Evolutionary conservation across 2,329 filamentous ascomycete genomes (phyloP).

Genomic region (Talaromyces sp.): DNA sequence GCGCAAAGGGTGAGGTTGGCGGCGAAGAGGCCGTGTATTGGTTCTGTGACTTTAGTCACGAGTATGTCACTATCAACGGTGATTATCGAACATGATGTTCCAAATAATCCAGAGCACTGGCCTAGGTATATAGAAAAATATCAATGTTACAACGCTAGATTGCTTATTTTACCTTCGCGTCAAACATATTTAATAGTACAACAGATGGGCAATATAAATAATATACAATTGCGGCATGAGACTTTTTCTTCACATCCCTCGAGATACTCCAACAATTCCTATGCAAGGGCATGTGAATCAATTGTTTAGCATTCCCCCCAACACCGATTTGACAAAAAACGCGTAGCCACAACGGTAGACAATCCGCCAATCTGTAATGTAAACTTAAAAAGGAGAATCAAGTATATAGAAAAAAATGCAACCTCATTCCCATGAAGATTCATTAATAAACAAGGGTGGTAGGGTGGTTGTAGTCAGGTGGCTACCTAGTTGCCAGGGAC

Average conservation of each 20-base stretch:
- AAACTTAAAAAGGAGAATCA: not conserved
- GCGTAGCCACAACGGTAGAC: not conserved
- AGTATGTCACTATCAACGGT: slow-evolving; percentile 66
- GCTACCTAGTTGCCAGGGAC: slow-evolving; percentile 46
- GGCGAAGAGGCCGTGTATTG: slow-evolving; percentile 55
- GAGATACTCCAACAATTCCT: slow-evolving; percentile 15
- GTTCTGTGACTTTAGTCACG: slow-evolving; percentile 66
- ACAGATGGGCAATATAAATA: slow-evolving; percentile 14
- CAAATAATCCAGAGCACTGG: not conserved
- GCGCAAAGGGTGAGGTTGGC: slow-evolving; percentile 37
- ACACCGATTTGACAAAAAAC: slow-evolving; percentile 4
- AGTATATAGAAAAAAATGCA: slow-evolving; percentile 1
- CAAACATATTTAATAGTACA: slow-evolving; percentile 25
- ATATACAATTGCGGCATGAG: slow-evolving; percentile 6
- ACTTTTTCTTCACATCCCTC: slow-evolving; percentile 14
- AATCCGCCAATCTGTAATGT: not conserved
- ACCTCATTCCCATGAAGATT: slow-evolving; percentile 2
- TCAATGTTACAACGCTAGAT: not conserved
- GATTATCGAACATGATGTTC: slow-evolving; percentile 57
- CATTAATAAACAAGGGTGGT: slow-evolving; percentile 21
- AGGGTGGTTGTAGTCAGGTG: slow-evolving; percentile 17
- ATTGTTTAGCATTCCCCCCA: slow-evolving; percentile 20
- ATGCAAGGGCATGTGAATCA: slow-evolving; percentile 22
- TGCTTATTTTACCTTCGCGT: not conserved
- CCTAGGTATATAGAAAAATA: not conserved